A percentile compares a stretch with the other conserved stretches of the same genome.
These are phyloP conservation scores for Gillenia trifoliata DNA, from an alignment of 306 rosid species.

Conservation along the genomic window DNA sequence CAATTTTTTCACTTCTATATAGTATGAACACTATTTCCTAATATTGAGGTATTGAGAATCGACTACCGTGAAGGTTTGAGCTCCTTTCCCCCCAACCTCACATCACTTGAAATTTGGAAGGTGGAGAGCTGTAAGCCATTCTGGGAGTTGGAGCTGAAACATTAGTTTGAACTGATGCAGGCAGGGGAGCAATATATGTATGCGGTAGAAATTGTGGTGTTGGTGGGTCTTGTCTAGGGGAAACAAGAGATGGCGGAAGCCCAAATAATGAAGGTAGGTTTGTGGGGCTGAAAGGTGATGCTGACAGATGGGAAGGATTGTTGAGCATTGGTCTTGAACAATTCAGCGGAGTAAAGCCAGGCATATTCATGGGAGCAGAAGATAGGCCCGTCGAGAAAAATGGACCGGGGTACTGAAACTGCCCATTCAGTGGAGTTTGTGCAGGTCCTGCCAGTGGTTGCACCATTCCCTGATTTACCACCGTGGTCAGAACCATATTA, in stretches of 20 bases:
- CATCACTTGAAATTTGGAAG: too few relatives aligned
- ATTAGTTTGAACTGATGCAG: too few relatives aligned
- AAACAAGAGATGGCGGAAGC: conserved; percentile 41
- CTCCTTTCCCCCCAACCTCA: too few relatives aligned
- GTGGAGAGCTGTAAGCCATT: too few relatives aligned
- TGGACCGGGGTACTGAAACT: conserved; percentile 47
- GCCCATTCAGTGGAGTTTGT: conserved; percentile 22
- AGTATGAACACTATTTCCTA: too few relatives aligned
- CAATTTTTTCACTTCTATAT: too few relatives aligned
- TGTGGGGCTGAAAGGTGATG: conserved; percentile 40
- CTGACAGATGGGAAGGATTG: conserved; percentile 34
- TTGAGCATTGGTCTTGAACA: conserved; percentile 30
- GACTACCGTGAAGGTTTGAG: too few relatives aligned
- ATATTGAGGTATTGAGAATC: too few relatives aligned
- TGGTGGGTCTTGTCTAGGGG: conserved; percentile 43
- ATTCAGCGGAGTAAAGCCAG: conserved; percentile 40
- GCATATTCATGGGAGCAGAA: conserved; percentile 30
- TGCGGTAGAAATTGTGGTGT: too few relatives aligned
- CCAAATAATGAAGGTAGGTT: conserved; percentile 43
- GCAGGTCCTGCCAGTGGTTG: conserved; percentile 25
- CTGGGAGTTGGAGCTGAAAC: too few relatives aligned
- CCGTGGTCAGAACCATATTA: conserved; percentile 26
- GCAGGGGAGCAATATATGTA: too few relatives aligned
- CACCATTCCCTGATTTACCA: conserved; percentile 34
- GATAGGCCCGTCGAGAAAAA: conserved; percentile 51